Percentiles rank a stretch among this genome's conserved stretches.
These are phyloP conservation scores for Dalbergia oliveri DNA, from an alignment of 306 rosid genomes.

Conservation along the genomic window DNA sequence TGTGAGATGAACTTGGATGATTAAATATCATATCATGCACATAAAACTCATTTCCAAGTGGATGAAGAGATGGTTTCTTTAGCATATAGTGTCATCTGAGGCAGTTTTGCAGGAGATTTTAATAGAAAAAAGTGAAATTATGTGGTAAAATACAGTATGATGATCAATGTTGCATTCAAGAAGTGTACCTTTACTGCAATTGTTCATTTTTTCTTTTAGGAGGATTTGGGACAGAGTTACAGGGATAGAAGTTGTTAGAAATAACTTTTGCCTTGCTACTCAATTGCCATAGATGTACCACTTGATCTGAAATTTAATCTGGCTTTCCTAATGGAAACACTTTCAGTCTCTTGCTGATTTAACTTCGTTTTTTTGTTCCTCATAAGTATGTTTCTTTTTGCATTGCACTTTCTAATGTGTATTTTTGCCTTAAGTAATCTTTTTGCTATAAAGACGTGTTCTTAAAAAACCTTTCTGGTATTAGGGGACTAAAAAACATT, in stretches of 20 bases:
- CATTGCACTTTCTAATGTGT: constrained; percentile 17
- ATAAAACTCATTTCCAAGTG: neutral
- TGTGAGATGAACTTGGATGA: neutral
- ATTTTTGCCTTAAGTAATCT: constrained; percentile 16
- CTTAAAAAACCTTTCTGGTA: constrained; percentile 47
- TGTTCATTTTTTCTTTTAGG: constrained; percentile 26
- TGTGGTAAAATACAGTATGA: neutral
- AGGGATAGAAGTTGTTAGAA: constrained; percentile 11
- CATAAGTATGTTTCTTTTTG: constrained; percentile 17
- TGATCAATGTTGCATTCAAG: neutral
- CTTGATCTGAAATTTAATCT: constrained; percentile 28
- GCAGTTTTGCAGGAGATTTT: neutral
- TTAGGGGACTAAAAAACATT: constrained; percentile 91
- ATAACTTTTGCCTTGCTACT: constrained; percentile 5
- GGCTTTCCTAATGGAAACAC: constrained; percentile 4
- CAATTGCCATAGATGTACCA: constrained; percentile 9
- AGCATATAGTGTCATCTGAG: constrained; percentile 1
- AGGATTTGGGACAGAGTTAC: constrained; percentile 10
- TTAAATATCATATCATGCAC: neutral
- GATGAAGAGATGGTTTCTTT: constrained; percentile 21
- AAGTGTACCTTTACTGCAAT: constrained; percentile 12
- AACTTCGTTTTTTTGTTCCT: constrained; percentile 16
- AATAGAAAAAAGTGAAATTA: neutral
- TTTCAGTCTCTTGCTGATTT: constrained; percentile 14
- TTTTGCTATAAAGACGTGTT: constrained; percentile 11